Percentiles rank a stretch among this genome's conserved stretches.
Evolutionary conservation across 2,329 filamentous ascomycete genomes (phyloP).

Genomic region (Epichloe uncinata): DNA sequence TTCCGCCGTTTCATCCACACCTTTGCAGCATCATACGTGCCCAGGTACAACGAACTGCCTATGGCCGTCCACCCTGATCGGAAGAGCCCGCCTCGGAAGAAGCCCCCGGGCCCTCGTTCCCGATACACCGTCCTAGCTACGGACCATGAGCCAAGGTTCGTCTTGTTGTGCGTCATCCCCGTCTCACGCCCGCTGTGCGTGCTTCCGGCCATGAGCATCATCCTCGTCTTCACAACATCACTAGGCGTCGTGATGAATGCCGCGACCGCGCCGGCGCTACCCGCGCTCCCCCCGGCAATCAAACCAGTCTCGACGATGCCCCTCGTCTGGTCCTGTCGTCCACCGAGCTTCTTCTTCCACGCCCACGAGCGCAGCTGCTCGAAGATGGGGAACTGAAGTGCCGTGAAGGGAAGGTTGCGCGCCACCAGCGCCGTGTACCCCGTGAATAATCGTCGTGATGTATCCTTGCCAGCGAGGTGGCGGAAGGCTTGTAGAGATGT

Average conservation of each 20-base stretch:
- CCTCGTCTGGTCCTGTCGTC: conserved; percentile 9
- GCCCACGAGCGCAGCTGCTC: conserved; percentile 52
- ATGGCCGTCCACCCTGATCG: conserved; percentile 70
- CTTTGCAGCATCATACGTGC: conserved; percentile 72
- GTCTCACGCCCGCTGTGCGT: conserved; percentile 11
- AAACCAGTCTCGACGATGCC: conserved; percentile 50
- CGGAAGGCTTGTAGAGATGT: conserved; percentile 37
- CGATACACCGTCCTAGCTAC: conserved; percentile 52
- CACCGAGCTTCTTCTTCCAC: conserved; percentile 22
- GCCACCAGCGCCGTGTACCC: conserved; percentile 75
- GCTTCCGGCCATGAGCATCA: conserved; percentile 58
- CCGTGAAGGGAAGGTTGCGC: conserved; percentile 76
- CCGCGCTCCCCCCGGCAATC: conserved; percentile 60
- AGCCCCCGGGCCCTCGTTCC: conserved; percentile 55
- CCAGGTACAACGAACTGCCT: conserved; percentile 72
- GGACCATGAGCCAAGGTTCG: conserved; percentile 29
- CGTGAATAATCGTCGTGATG: conserved; percentile 44
- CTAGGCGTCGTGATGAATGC: conserved; percentile 77
- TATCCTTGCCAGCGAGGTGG: conserved; percentile 37
- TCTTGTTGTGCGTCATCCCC: conserved; percentile 8
- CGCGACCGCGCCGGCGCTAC: conserved; percentile 57
- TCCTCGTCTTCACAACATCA: conserved; percentile 79
- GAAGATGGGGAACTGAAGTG: conserved; percentile 78
- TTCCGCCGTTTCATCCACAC: conserved; percentile 41
- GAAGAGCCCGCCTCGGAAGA: conserved; percentile 65